Conservation (phyloP, 768 basidiomycete genomes). For the Plicaturopsis crispa region DNA sequence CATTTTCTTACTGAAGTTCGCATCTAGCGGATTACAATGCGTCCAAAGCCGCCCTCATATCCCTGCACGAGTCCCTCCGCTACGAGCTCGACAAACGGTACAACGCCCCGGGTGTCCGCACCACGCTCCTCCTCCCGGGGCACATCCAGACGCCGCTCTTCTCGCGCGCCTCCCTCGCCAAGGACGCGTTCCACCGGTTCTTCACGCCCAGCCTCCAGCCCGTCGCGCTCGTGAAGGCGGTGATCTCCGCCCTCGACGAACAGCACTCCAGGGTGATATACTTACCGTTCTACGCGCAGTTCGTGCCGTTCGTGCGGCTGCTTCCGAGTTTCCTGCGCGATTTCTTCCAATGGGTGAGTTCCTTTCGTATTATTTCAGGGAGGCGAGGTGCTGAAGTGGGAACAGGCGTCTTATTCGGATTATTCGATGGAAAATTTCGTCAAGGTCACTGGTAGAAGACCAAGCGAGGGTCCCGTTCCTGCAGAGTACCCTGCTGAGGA, state of each 20-base stretch:
- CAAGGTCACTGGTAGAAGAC: slow-evolving; percentile 53
- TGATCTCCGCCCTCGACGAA: slow-evolving; percentile 77
- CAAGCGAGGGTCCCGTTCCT: slow-evolving; percentile 38
- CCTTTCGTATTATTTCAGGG: neutral
- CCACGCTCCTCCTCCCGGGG: slow-evolving; percentile 78
- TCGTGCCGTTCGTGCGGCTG: slow-evolving; percentile 44
- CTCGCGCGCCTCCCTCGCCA: slow-evolving; percentile 44
- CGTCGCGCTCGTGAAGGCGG: slow-evolving; percentile 67
- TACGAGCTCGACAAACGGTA: slow-evolving; percentile 82
- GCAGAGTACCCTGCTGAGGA: neutral
- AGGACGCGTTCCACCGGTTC: slow-evolving; percentile 52
- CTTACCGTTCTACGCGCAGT: slow-evolving; percentile 67
- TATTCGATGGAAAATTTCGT: slow-evolving; percentile 61
- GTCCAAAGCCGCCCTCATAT: slow-evolving; percentile 84
- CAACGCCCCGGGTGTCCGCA: slow-evolving; percentile 69
- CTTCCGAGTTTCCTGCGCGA: slow-evolving; percentile 73
- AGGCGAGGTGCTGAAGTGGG: slow-evolving; percentile 6
- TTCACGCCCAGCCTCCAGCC: slow-evolving; percentile 70
- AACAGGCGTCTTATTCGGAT: slow-evolving; percentile 62
- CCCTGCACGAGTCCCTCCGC: slow-evolving; percentile 77
- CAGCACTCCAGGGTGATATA: slow-evolving; percentile 67
- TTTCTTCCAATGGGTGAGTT: slow-evolving; percentile 63
- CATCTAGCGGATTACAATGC: slow-evolving; percentile 81
- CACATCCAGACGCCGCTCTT: slow-evolving; percentile 79
- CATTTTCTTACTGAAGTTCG: slow-evolving; percentile 4